Conservation (phyloP, 306 rosid genomes). For the Trifolium subterraneum region DNA sequence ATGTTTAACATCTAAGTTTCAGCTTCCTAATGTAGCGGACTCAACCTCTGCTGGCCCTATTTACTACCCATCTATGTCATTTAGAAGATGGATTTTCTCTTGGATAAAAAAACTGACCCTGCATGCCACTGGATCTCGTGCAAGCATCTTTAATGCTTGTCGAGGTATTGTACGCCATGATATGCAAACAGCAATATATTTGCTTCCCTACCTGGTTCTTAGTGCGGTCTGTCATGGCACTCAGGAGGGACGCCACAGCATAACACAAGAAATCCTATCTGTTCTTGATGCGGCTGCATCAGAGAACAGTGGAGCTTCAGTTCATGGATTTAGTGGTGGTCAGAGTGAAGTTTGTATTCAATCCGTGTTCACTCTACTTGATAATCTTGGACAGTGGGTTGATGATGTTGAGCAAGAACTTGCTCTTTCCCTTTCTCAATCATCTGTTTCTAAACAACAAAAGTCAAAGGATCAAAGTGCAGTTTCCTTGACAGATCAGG, state of each 20-base stretch:
- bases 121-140: constrained; percentile 93
- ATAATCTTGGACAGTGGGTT: constrained; percentile 97
- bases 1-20: constrained; percentile 91
- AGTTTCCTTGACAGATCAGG: constrained; percentile 57
- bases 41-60: constrained; percentile 70
- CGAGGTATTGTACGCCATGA: constrained; percentile 95
- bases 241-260: constrained; percentile 79
- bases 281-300: constrained; percentile 93
- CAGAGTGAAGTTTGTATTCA: constrained; percentile 96
- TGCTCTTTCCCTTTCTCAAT: constrained; percentile 70
- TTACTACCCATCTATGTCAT: constrained; percentile 79
- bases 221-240: constrained; percentile 93
- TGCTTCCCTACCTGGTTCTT: constrained; percentile 94
- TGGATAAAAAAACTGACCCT: constrained; percentile 85
- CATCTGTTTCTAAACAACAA: constrained; percentile 68
- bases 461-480: constrained; percentile 67
- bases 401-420: constrained; percentile 89
- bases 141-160: constrained; percentile 88
- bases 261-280: constrained; percentile 80
- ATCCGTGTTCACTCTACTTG: constrained; percentile 96
- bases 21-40: constrained; percentile 77
- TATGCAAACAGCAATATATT: constrained; percentile 86
- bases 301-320: constrained; percentile 76
- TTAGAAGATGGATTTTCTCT: constrained; percentile 86
- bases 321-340: constrained; percentile 74